A percentile compares a stretch with the other conserved stretches of the same genome.
phyloP scores from a whole-genome alignment of 148 eudicot genomes.

The Oxyria digyna region DNA sequence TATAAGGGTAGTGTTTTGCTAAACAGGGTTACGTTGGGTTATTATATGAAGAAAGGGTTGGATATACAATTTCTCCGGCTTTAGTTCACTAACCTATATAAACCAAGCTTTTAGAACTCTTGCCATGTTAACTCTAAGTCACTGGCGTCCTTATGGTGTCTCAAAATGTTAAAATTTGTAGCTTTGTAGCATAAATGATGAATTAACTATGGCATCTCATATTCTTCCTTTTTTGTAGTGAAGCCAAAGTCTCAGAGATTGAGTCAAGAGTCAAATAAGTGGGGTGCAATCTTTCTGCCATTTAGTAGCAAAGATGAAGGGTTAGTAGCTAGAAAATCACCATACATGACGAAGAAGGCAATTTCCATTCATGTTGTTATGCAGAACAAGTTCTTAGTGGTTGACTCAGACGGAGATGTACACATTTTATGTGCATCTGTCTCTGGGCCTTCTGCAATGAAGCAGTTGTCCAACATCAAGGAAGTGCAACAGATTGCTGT shows the following conservation, averaged over 20 bases:
- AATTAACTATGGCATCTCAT: constrained; percentile 46
- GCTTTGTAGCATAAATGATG: background rate
- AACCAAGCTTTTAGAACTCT: background rate
- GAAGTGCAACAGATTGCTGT: constrained; percentile 24
- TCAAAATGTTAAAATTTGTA: background rate
- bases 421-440: constrained; percentile 26
- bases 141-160: background rate
- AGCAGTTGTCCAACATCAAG: constrained; percentile 17
- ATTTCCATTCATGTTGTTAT: constrained; percentile 53
- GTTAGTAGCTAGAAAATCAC: constrained; percentile 16
- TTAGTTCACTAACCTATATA: background rate
- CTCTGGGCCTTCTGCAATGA: constrained; percentile 18
- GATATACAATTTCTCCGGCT: background rate
- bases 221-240: constrained; percentile 70
- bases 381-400: constrained; percentile 44
- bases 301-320: constrained; percentile 32
- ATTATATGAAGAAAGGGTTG: background rate
- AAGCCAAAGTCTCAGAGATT: constrained; percentile 56
- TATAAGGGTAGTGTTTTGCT: background rate
- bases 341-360: constrained; percentile 33
- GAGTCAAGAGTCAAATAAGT: constrained; percentile 54
- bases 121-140: background rate
- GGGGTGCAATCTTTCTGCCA: constrained; percentile 47
- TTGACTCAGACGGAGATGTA: constrained; percentile 51
- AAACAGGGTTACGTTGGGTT: background rate